A percentile compares a stretch with the other conserved stretches of the same genome.
Evolutionary conservation across 352 stramenopile genomes (phyloP).

Genomic region (Phytophthora pini): DNA sequence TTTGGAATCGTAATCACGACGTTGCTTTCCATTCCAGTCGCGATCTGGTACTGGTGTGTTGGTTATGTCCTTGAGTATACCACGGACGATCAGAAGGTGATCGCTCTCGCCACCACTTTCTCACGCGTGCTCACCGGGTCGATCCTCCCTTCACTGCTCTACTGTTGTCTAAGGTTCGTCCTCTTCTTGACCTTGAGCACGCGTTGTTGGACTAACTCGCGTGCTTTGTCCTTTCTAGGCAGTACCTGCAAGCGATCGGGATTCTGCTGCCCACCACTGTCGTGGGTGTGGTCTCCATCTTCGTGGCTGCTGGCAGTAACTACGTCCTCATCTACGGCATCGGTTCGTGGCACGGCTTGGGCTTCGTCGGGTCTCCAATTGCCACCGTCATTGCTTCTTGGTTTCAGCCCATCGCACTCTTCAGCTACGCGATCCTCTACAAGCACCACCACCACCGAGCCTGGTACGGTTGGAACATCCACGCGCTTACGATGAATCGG

Average conservation of each 20-base stretch:
- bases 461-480: slow-evolving; percentile 66
- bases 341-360: slow-evolving; percentile 55
- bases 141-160: slow-evolving; percentile 68
- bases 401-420: slow-evolving; percentile 74
- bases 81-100: slow-evolving; percentile 64
- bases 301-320: slow-evolving; percentile 61
- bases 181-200: not conserved
- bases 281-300: slow-evolving; percentile 70
- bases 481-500: slow-evolving; percentile 49
- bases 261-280: slow-evolving; percentile 71
- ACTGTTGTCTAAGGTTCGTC: slow-evolving; percentile 63
- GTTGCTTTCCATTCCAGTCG: slow-evolving; percentile 60
- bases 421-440: slow-evolving; percentile 66
- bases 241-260: slow-evolving; percentile 77
- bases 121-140: slow-evolving; percentile 64
- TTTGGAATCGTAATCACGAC: slow-evolving; percentile 66
- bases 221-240: slow-evolving; percentile 26
- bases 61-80: slow-evolving; percentile 65
- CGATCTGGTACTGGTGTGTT: slow-evolving; percentile 79
- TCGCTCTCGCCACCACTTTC: slow-evolving; percentile 63
- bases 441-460: slow-evolving; percentile 60
- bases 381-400: slow-evolving; percentile 79
- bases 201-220: slow-evolving; percentile 8
- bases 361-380: slow-evolving; percentile 83
- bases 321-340: slow-evolving; percentile 80